phyloP scores from a whole-genome alignment of 306 rosid genomes.

The Spatholobus suberectus region DNA sequence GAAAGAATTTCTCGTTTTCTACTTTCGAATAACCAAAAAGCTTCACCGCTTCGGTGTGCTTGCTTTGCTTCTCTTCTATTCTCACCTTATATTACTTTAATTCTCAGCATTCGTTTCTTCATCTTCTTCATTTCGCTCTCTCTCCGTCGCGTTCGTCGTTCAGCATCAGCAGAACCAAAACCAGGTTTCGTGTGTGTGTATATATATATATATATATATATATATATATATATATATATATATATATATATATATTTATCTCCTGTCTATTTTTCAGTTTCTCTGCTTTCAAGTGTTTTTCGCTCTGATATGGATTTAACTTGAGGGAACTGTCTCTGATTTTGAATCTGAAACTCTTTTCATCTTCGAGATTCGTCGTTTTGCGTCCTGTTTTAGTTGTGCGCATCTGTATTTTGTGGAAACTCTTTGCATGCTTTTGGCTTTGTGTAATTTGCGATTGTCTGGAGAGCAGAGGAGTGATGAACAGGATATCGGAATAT shows the following conservation, averaged over 20 bases:
- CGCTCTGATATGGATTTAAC: slow-evolving; percentile 33
- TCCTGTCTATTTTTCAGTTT: background rate
- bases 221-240: no score
- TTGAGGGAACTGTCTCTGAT: slow-evolving; percentile 22
- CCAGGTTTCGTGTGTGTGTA: slow-evolving; percentile 47
- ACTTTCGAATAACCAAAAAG: slow-evolving; percentile 1
- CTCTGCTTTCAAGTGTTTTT: background rate
- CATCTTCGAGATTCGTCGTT: slow-evolving; percentile 36
- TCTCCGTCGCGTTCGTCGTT: background rate
- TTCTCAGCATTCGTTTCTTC: slow-evolving; percentile 7
- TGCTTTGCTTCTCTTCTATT: background rate
- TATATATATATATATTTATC: background rate
- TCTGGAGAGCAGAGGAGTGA: slow-evolving; percentile 10
- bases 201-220: background rate
- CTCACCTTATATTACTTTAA: background rate
- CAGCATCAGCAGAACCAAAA: slow-evolving; percentile 15
- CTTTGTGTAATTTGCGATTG: background rate
- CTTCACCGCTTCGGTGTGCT: slow-evolving; percentile 28
- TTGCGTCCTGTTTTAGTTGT: background rate
- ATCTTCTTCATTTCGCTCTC: slow-evolving; percentile 12
- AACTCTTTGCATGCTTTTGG: background rate
- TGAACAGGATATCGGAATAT: background rate
- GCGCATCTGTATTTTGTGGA: slow-evolving; percentile 11
- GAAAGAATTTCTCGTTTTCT: background rate
- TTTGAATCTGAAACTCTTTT: slow-evolving; percentile 50